phyloP scores from a whole-genome alignment of 2,329 filamentous ascomycete species.

The Colletotrichum incanum region DNA sequence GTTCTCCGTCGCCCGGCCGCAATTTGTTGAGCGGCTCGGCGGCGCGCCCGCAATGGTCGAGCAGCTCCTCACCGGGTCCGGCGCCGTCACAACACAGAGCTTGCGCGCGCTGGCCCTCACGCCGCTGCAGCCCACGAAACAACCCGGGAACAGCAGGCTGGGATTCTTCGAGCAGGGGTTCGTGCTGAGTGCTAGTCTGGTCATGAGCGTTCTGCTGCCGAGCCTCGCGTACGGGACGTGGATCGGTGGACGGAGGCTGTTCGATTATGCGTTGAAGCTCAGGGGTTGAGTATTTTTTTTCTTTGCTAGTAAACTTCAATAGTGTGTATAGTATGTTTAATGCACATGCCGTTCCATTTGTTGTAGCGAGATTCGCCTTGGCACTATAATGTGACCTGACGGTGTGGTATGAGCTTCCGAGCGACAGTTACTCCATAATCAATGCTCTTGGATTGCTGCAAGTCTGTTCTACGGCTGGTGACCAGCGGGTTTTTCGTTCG shows the following conservation, averaged over 20 bases:
- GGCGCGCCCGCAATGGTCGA: constrained; percentile 24
- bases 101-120: constrained; percentile 15
- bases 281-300: neutral
- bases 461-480: neutral
- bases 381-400: neutral
- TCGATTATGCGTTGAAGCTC: constrained; percentile 36
- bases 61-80: constrained; percentile 25
- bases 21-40: constrained; percentile 26
- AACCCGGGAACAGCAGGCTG: constrained; percentile 34
- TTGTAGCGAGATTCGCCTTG: neutral
- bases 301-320: neutral
- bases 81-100: constrained; percentile 14
- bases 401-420: neutral
- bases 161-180: constrained; percentile 38
- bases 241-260: constrained; percentile 33
- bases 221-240: constrained; percentile 39
- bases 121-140: constrained; percentile 31
- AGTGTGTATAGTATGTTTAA: neutral
- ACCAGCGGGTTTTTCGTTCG: too few relatives aligned
- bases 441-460: neutral
- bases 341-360: neutral
- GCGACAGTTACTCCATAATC: too few relatives aligned
- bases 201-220: constrained; percentile 35
- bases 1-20: constrained; percentile 37
- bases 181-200: constrained; percentile 33